Evolutionary conservation across 495 filamentous ascomycete species (phyloP).

Genomic region (Darksidea phi): DNA sequence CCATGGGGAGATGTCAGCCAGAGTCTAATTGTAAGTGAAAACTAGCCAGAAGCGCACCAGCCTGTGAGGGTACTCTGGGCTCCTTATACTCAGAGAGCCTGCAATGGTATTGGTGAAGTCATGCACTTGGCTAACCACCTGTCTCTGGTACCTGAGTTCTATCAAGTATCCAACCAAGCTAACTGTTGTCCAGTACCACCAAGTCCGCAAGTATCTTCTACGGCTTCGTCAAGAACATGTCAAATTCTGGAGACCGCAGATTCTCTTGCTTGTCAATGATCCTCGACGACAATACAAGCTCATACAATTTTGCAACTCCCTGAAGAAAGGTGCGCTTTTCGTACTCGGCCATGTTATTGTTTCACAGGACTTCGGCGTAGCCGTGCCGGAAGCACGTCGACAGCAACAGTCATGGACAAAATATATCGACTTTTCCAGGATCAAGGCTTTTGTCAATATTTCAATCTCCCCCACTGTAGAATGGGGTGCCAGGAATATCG

Average conservation of each 20-base stretch:
- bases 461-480: slow-evolving; percentile 77
- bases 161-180: too few relatives aligned
- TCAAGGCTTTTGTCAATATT: slow-evolving; percentile 87
- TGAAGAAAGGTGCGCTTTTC: slow-evolving; percentile 85
- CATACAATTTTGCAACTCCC: slow-evolving; percentile 86
- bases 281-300: slow-evolving; percentile 73
- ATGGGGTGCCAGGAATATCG: slow-evolving; percentile 82
- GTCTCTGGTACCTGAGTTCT: too few relatives aligned
- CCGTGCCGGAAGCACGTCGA: slow-evolving; percentile 75
- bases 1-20: slow-evolving; percentile 89
- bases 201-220: slow-evolving; percentile 84
- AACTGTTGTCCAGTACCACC: slow-evolving; percentile 59
- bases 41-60: not conserved
- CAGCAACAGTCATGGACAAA: slow-evolving; percentile 83
- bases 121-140: too few relatives aligned
- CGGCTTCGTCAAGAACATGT: slow-evolving; percentile 83
- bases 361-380: slow-evolving; percentile 72
- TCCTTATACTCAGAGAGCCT: too few relatives aligned
- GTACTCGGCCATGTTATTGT: slow-evolving; percentile 86
- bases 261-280: slow-evolving; percentile 80
- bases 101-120: too few relatives aligned
- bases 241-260: slow-evolving; percentile 88
- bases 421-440: slow-evolving; percentile 80
- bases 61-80: too few relatives aligned
- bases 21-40: slow-evolving; percentile 58